A percentile compares a stretch with the other conserved stretches of the same genome.
Conservation (phyloP, 345 rosid genomes). For the Syzygium oleosum region DNA sequence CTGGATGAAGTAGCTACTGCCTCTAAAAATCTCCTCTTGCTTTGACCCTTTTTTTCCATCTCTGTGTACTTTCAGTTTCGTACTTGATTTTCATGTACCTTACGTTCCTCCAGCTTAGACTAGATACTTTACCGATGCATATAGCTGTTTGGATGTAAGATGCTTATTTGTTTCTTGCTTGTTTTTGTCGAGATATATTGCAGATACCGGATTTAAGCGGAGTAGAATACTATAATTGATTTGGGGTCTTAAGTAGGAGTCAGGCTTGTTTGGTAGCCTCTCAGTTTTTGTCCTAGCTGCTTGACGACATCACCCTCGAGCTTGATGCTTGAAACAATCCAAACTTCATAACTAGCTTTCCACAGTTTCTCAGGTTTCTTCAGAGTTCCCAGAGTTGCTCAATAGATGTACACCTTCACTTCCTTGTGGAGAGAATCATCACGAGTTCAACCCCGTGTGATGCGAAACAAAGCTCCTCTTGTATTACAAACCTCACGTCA, state of each 20-base stretch:
- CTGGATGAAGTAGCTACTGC: background rate
- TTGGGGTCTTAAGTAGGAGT: background rate
- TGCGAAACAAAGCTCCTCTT: background rate
- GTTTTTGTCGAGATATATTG: background rate
- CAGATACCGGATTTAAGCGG: background rate
- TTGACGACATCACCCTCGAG: background rate
- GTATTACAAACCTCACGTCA: background rate
- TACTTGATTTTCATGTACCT: background rate
- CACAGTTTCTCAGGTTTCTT: background rate
- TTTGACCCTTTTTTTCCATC: background rate
- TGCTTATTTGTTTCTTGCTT: background rate
- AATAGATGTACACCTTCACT: background rate
- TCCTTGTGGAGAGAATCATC: background rate
- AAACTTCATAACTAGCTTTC: background rate
- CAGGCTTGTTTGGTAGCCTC: background rate
- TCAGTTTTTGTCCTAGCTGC: background rate
- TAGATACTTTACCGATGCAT: background rate
- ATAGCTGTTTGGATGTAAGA: background rate
- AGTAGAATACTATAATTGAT: background rate
- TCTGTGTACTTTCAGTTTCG: background rate
- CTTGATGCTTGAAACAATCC: background rate
- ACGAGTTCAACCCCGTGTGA: background rate
- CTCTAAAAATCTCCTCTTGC: background rate
- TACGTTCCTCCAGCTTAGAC: background rate
- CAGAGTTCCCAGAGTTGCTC: background rate